Base-by-base conservation (phyloP, 1,139 yeast species). In the Scheffersomyces cryptocercus region DNA sequence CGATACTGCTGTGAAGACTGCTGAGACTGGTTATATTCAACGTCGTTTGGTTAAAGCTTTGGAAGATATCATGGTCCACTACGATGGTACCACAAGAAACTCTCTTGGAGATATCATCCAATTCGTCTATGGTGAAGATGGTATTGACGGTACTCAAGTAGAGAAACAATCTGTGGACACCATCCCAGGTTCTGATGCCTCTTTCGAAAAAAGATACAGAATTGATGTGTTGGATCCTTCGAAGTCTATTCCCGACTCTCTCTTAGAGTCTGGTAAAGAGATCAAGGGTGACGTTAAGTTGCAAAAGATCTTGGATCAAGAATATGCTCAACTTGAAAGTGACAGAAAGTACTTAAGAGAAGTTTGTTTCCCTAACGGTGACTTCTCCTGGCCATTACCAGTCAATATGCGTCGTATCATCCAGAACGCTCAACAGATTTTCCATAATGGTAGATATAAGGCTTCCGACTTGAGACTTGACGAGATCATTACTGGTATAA, bases 11-110 rank as follows among this genome's bases (percentile, higher is more conserved):
- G 98, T 91, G 40, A 91, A 91, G 68, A 93, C 99, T 35, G 99
- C 99, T 2, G 99, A 93, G 72, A 93, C 99, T 29, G 99, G 99
- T 72, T 93, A 93, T 69, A 95, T 93, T 64, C 99, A 95, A 73
- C 93, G 99, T 77, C 95, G 99, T 79, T 77, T 95, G 67, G 96
- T 95, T 40, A 95, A 95, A 67, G 99, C 99, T 9, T 76, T 95
- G 67, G 99, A 95, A 68, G 99, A 95, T 75, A 91, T 95, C 51
- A 91, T 91, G 96, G 99, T 93, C 37, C 97, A 91, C 64, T 95
- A 95, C 59, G 99, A 95, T 75, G 97, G 97, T 64, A 91, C 99
- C 6, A 91, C 97, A 1, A 85, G 99, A 75, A 95, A 95, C 67
- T 95, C 99, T 2, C 75, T 93, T 52, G 99, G 99, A 61, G 97